Base-by-base conservation (phyloP, 108 stramenopile species). In the Cyclostephanos invisitatus region DNA sequence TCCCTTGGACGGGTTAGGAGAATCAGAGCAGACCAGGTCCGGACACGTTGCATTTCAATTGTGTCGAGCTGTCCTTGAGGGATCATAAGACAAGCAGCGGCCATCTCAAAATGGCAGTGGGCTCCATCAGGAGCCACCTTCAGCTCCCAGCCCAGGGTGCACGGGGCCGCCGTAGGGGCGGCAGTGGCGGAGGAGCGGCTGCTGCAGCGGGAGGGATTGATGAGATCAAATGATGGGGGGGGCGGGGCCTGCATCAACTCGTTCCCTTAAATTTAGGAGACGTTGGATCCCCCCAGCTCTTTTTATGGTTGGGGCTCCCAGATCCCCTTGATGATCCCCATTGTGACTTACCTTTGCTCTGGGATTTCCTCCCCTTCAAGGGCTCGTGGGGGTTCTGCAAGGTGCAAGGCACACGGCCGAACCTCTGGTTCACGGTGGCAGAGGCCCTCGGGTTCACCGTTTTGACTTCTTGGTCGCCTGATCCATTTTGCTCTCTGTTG, bases 391-490 rank as follows among this genome's bases (percentile, higher is more conserved):
- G 67, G 2, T 3, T 0, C 18, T 70, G 68, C 38, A 58, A 59
- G 21, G 7, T 70, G 1, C 1, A 58, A 5, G 6, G 57, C 25
- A 0, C 9, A 1, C 3, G n/a, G 6, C 22, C 18, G 0, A 47
- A 42, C 25, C 58, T 70, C 8, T 70, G 68, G 68, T 21, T 28
- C 17, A 48, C 28, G 15, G 68, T 58, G 42, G 68, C 57, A 28
- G 10, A 4, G 12, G 20, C 55, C 12, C 40, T 42, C 7, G 40
- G 40, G n/a, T n/a, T n/a, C n/a, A n/a, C n/a, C n/a, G n/a, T n/a
- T n/a, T n/a, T n/a, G n/a, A n/a, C 8, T 42, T 42, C 8, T 9
- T 8, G 40, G 40, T 42, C 7, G 12, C 40, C 3, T 42, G 7
- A 8, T 42, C 7, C 40, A 11, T 42, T 42, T 8, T 42, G 10